Conservation (phyloP, 345 rosid species). For the Brassica napus region DNA sequence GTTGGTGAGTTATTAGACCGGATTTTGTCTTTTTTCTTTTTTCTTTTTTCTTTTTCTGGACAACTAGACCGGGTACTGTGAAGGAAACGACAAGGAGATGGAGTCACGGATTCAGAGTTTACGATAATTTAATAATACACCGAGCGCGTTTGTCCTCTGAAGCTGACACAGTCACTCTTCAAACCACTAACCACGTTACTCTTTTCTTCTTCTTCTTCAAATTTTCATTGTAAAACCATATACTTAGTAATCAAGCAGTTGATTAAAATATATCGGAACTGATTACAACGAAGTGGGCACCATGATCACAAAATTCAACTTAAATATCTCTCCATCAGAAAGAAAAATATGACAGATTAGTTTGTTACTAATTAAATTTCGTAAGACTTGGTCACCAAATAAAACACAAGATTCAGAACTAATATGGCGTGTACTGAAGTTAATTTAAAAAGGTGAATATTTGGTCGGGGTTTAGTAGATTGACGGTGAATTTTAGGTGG, state of each 20-base stretch:
- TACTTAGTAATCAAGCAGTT: conserved; percentile 2
- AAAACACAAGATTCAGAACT: not conserved
- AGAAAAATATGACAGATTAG: not conserved
- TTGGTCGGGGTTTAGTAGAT: conserved; percentile 25
- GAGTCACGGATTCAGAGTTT: conserved; percentile 32
- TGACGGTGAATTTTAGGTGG: conserved; percentile 26
- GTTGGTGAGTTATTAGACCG: conserved; percentile 21
- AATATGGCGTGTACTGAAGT: not conserved
- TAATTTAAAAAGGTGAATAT: not conserved
- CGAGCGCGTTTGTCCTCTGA: conserved; percentile 7
- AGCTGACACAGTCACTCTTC: not conserved
- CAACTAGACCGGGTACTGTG: not conserved
- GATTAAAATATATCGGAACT: not conserved
- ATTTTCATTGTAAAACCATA: not conserved
- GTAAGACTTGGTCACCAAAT: conserved; percentile 22
- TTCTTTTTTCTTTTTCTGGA: no score
- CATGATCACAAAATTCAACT: conserved; percentile 13
- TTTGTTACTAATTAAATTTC: not conserved
- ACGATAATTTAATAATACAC: not conserved
- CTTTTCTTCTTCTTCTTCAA: not conserved
- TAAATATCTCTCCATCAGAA: not conserved
- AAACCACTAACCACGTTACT: conserved; percentile 31
- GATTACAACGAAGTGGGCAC: conserved; percentile 14
- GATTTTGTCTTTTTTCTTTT: not conserved
- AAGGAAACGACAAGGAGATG: conserved; percentile 25